Evolutionary conservation across 306 rosid genomes (phyloP).

Genomic region (Rubus idaeus): DNA sequence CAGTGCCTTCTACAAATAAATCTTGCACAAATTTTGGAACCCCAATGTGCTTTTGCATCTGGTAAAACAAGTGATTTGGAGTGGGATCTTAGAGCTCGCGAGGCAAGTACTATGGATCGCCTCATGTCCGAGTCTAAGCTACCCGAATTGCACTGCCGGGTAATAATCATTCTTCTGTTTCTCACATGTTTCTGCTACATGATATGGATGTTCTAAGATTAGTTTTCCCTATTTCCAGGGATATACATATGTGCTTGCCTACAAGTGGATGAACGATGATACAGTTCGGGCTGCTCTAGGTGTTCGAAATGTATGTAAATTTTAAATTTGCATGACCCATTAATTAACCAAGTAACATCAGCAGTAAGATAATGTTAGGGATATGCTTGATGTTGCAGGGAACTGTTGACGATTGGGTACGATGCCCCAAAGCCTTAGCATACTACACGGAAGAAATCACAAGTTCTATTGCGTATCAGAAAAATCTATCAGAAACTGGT

Average conservation of each 20-base stretch:
- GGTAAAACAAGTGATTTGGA: slow-evolving; percentile 22
- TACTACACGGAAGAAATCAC: slow-evolving; percentile 17
- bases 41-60: slow-evolving; percentile 29
- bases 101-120: slow-evolving; percentile 10
- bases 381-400: slow-evolving; percentile 18
- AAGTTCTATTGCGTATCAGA: slow-evolving; percentile 23
- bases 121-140: slow-evolving; percentile 10
- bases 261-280: slow-evolving; percentile 28
- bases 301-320: slow-evolving; percentile 19
- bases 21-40: slow-evolving; percentile 26
- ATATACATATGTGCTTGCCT: slow-evolving; percentile 4
- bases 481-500: slow-evolving; percentile 27
- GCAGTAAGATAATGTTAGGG: not conserved
- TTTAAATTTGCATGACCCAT: too few relatives aligned
- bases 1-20: slow-evolving; percentile 34
- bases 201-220: not conserved
- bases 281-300: slow-evolving; percentile 22
- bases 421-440: slow-evolving; percentile 20
- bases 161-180: not conserved
- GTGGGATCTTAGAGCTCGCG: slow-evolving; percentile 19
- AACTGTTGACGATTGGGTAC: slow-evolving; percentile 25
- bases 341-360: not conserved
- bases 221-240: slow-evolving; percentile 6
- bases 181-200: not conserved
- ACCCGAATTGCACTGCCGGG: slow-evolving; percentile 25